phyloP scores from a whole-genome alignment of 352 stramenopile genomes.

The Phytopythium boreale region DNA sequence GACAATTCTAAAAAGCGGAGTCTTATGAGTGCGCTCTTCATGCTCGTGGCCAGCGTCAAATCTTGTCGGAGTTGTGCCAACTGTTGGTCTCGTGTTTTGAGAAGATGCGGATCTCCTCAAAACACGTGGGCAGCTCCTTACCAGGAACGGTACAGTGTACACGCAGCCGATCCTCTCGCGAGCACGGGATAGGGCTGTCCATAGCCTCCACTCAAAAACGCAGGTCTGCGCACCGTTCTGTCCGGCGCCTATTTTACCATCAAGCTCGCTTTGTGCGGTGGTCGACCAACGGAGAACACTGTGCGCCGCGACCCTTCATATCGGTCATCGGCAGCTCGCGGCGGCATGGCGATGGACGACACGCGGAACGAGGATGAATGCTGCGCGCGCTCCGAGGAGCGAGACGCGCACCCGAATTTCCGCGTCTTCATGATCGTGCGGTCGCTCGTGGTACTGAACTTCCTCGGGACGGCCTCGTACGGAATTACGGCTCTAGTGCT shows the following conservation, averaged over 20 bases:
- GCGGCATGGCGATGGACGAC: background rate
- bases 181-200: no score
- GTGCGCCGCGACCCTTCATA: background rate
- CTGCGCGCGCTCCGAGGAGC: background rate
- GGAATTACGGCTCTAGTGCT: conserved; percentile 63
- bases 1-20: background rate
- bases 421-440: conserved; percentile 27
- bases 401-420: background rate
- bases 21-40: no score
- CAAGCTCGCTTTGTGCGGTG: no score
- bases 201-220: no score
- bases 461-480: conserved; percentile 48
- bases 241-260: no score
- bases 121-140: no score
- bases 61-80: background rate
- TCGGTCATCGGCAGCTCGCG: no score
- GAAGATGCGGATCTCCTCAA: no score
- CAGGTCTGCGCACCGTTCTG: no score
- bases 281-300: background rate
- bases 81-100: no score
- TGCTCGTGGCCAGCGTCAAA: background rate
- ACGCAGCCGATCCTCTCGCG: no score
- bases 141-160: no score
- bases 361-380: background rate
- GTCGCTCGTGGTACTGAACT: conserved; percentile 37